phyloP scores from a whole-genome alignment of 768 basidiomycete genomes.

The Lactarius tabidus region DNA sequence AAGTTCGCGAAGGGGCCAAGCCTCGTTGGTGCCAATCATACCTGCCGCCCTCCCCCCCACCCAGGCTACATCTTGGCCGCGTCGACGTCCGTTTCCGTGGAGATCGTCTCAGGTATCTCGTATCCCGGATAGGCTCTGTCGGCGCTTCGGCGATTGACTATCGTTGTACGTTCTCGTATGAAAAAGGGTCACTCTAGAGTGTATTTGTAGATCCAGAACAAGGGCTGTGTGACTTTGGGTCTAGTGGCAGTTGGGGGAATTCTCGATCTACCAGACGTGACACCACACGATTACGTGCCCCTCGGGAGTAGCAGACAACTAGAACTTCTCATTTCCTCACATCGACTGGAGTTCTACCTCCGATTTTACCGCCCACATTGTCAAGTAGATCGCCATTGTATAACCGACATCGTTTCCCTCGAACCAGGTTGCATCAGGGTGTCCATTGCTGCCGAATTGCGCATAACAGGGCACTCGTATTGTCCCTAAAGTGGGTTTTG shows the following conservation, averaged over 20 bases:
- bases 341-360: background rate
- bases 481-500: too few species aligned
- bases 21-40: background rate
- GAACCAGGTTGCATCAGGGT: constrained; percentile 11
- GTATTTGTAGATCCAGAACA: background rate
- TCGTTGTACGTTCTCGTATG: background rate
- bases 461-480: too few species aligned
- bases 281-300: background rate
- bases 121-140: constrained; percentile 24
- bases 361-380: background rate
- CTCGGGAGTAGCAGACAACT: background rate
- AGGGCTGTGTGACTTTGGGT: background rate
- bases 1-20: background rate
- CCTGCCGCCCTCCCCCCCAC: background rate
- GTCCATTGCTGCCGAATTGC: background rate
- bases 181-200: background rate
- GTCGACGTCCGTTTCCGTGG: constrained; percentile 3
- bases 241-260: background rate
- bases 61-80: constrained; percentile 1
- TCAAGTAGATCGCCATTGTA: constrained; percentile 11
- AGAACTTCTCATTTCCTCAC: constrained; percentile 6
- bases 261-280: background rate
- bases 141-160: constrained; percentile 3
- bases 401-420: background rate
- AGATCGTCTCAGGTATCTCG: constrained; percentile 17